Conservation (phyloP, 257 asterid species). For the Solanum gandarillasii region DNA sequence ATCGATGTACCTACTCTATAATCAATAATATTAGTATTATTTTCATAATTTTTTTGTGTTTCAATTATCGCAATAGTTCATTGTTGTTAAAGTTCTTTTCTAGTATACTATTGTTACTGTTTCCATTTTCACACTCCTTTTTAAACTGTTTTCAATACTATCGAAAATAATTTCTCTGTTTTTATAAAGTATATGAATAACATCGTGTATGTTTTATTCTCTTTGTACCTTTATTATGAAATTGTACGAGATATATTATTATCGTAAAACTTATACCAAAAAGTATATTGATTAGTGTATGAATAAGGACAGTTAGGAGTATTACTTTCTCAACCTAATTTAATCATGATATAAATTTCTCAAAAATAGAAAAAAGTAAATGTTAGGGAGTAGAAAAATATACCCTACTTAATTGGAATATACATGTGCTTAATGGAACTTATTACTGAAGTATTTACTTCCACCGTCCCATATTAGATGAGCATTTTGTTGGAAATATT, state of each 20-base stretch:
- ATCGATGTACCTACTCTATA: not conserved
- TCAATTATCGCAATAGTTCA: too few species aligned
- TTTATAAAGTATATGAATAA: too few species aligned
- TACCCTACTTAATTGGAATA: not conserved
- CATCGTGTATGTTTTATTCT: rapidly evolving
- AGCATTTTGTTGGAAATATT: too few species aligned
- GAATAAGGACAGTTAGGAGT: not conserved
- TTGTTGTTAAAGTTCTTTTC: too few species aligned
- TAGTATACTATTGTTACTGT: too few species aligned
- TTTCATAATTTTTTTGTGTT: not conserved
- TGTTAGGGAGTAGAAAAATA: not conserved
- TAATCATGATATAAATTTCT: not conserved
- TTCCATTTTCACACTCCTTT: too few species aligned
- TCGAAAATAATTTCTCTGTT: too few species aligned
- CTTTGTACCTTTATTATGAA: rapidly evolving
- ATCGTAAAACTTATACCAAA: too few species aligned
- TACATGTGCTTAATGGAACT: not conserved
- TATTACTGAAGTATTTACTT: not conserved
- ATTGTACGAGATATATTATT: too few species aligned
- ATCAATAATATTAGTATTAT: not conserved
- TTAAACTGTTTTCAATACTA: too few species aligned
- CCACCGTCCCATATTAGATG: too few species aligned
- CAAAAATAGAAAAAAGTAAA: not conserved
- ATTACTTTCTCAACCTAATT: not conserved
- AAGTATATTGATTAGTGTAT: not conserved